Evolutionary conservation across 139 green algal genomes (phyloP).

Genomic region (Chlorella sp.): DNA sequence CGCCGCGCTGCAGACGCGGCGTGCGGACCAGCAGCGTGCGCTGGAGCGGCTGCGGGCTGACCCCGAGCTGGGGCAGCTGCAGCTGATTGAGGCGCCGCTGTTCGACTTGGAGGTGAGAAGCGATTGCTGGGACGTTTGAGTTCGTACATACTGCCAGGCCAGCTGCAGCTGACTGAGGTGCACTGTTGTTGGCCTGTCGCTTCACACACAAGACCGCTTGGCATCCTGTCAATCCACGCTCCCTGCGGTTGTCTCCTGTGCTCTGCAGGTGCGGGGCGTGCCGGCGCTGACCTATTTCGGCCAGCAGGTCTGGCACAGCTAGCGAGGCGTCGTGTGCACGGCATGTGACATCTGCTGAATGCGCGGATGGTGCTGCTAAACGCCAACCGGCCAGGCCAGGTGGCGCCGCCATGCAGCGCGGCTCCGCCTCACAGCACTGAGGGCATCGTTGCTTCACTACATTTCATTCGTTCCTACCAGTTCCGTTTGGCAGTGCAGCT

Average conservation of each 20-base stretch:
- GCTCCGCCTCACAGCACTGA: too few relatives aligned
- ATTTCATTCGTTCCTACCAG: too few relatives aligned
- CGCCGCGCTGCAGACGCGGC: conserved; percentile 61
- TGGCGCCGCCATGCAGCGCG: too few relatives aligned
- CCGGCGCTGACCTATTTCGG: conserved; percentile 97
- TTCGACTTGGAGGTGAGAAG: conserved; percentile 93
- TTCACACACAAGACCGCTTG: too few relatives aligned
- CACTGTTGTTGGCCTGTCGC: not conserved
- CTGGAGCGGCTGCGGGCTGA: conserved; percentile 82
- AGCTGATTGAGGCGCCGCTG: conserved; percentile 85
- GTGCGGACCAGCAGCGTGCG: conserved; percentile 88
- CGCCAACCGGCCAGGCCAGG: too few relatives aligned
- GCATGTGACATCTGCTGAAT: too few relatives aligned
- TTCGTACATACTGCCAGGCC: not conserved
- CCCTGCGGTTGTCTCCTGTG: conserved; percentile 68
- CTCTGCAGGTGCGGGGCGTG: conserved; percentile 94
- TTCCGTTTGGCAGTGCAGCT: too few relatives aligned
- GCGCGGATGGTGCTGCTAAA: too few relatives aligned
- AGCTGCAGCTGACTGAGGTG: not conserved
- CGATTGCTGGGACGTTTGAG: not conserved
- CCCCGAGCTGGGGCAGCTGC: conserved; percentile 60
- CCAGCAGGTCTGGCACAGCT: conserved; percentile 79
- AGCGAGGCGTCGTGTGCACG: too few relatives aligned
- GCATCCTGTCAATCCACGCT: too few relatives aligned
- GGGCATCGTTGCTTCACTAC: too few relatives aligned